Conservation (phyloP, 2,329 filamentous ascomycete genomes). For the Aspergillus melleus region DNA sequence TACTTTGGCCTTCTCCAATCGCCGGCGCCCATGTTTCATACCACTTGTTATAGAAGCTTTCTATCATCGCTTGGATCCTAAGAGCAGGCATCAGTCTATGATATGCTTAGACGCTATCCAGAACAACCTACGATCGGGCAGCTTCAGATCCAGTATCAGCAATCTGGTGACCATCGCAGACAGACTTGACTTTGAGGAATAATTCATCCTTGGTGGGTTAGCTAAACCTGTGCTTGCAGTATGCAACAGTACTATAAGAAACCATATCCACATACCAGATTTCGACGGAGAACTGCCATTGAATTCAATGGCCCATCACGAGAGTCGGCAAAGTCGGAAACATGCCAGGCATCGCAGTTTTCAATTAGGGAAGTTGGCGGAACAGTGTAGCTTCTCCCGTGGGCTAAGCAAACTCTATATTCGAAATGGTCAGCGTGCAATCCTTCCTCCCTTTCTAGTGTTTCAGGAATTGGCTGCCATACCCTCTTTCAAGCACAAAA, state of each 20-base stretch:
- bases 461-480: neutral
- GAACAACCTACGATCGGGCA: slow-evolving; percentile 33
- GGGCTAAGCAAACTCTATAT: slow-evolving; percentile 63
- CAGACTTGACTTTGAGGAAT: slow-evolving; percentile 34
- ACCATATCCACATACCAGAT: slow-evolving; percentile 51
- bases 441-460: neutral
- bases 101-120: neutral
- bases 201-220: slow-evolving; percentile 31
- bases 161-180: slow-evolving; percentile 37
- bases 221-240: neutral
- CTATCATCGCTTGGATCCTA: slow-evolving; percentile 60
- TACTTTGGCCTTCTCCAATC: slow-evolving; percentile 56
- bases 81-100: slow-evolving; percentile 6
- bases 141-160: slow-evolving; percentile 32
- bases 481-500: slow-evolving; percentile 71
- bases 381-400: slow-evolving; percentile 67
- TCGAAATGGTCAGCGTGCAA: neutral
- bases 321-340: slow-evolving; percentile 61
- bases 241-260: neutral
- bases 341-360: slow-evolving; percentile 69
- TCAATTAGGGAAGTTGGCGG: slow-evolving; percentile 66
- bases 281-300: slow-evolving; percentile 67
- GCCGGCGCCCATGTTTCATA: slow-evolving; percentile 62
- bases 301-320: slow-evolving; percentile 72
- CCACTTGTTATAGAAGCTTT: slow-evolving; percentile 67